These are phyloP conservation scores for Andrographis paniculata DNA, from an alignment of 305 asterid genomes.

Conservation along the genomic window DNA sequence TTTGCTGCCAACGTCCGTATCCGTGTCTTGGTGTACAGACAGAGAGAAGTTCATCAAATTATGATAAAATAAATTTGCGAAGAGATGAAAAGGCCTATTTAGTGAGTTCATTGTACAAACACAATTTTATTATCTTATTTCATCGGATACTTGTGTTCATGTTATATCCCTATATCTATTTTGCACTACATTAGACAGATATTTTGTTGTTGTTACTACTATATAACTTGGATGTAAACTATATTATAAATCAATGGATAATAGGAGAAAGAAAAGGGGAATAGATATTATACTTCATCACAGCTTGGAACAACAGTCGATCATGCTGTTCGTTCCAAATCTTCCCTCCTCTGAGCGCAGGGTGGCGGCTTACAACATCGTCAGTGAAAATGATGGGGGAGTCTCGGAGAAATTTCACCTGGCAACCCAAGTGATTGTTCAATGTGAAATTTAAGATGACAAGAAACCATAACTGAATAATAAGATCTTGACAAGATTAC, in stretches of 20 bases:
- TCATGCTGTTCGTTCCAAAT: conserved; percentile 92
- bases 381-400: conserved; percentile 57
- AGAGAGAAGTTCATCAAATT: conserved; percentile 16
- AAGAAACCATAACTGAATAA: no score
- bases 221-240: conserved; percentile 11
- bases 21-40: conserved; percentile 67
- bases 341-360: conserved; percentile 80
- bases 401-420: conserved; percentile 50
- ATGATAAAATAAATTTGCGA: conserved; percentile 13
- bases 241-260: conserved; percentile 13
- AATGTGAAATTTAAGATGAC: no score
- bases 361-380: conserved; percentile 59
- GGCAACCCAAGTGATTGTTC: conserved; percentile 29
- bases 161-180: conserved; percentile 10
- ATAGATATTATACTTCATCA: conserved; percentile 49
- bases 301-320: conserved; percentile 68
- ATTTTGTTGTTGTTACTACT: conserved; percentile 4
- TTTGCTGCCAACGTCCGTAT: conserved; percentile 98
- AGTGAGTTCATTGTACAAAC: conserved; percentile 6
- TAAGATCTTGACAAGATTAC: no score
- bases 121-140: conserved; percentile 2
- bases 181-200: conserved; percentile 9
- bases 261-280: conserved; percentile 15
- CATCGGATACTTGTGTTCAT: no score
- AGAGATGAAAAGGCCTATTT: conserved; percentile 9